Evolutionary conservation across 129 eudicot species (phyloP).

Genomic region (Ambrosia artemisiifolia): DNA sequence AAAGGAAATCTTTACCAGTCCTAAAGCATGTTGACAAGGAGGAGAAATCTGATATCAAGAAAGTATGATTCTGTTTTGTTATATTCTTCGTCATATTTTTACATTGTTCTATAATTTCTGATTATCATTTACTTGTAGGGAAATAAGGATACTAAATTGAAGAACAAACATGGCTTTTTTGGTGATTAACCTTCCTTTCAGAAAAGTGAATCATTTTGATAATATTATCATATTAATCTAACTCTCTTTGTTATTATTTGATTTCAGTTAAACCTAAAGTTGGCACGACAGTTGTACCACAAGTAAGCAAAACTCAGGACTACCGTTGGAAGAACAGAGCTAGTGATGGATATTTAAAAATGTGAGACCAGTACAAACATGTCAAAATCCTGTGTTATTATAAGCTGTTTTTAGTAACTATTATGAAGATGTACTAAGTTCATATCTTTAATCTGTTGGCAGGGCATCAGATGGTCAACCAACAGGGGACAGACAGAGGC

Average conservation of each 20-base stretch:
- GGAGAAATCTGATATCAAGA: slow-evolving; percentile 7
- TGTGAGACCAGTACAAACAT: slow-evolving; percentile 34
- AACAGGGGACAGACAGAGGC: slow-evolving; percentile 28
- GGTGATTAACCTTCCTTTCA: slow-evolving; percentile 40
- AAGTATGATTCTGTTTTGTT: not conserved
- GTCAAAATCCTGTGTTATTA: not conserved
- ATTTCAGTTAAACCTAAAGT: slow-evolving; percentile 57
- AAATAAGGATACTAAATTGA: slow-evolving; percentile 34
- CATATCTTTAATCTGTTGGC: not conserved
- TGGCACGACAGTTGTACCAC: slow-evolving; percentile 34
- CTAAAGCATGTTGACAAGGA: slow-evolving; percentile 36
- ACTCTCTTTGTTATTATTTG: not conserved
- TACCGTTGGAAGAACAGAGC: slow-evolving; percentile 40
- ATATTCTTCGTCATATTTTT: not conserved
- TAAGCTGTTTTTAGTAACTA: not conserved
- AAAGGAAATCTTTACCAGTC: slow-evolving; percentile 80
- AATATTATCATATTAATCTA: not conserved
- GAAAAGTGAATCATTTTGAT: not conserved
- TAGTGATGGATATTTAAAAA: slow-evolving; percentile 41
- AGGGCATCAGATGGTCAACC: slow-evolving; percentile 51
- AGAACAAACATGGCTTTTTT: slow-evolving; percentile 39
- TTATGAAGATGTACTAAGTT: not conserved
- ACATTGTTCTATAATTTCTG: not conserved
- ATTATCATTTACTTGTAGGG: slow-evolving; percentile 36
- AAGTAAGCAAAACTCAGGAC: slow-evolving; percentile 36